Evolutionary conservation across 2,329 filamentous ascomycete genomes (phyloP), one percentile per base, ranked within the genome.

Genomic region (Venturia nashicola): DNA sequence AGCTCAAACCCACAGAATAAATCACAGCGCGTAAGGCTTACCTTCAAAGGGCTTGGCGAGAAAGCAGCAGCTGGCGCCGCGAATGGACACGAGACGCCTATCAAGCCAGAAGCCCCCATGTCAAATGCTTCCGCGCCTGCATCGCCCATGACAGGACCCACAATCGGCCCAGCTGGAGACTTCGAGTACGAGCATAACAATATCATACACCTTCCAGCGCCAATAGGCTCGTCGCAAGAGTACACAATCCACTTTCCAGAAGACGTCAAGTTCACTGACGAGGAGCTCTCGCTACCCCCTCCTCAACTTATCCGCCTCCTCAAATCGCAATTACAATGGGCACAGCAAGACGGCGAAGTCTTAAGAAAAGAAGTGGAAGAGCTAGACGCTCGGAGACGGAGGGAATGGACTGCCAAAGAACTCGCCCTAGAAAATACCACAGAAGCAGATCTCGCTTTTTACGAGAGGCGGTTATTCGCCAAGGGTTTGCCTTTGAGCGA

Each of bases 381-480:
- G 54, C 82, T 88, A 73, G 88, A 93, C 72, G 82, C 83, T 43
- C 70, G 80, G 14, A 86, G 88, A 73, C 84, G 84, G 72, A 80
- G 85, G 66, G 88, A 91, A 71, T 94, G 90, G 90, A 77, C 85
- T 16, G 85, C 89, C 74, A 93, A 93, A 74, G 89, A 94, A 74
- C 81, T 90, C 39, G 74, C 93, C 20, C 75, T 94, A n/a, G 84
- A 90, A 65, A 89, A 91, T 70, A 81, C 88, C 40, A 81, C 90
- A 68, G 89, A 93, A 43, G 61, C 61, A 7, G 61, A 63, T 9
- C n/a, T 51, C n/a, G 61, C 44, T 20, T 34, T 16, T 14, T 20
- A 57, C 9, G 51, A 57, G 51, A 57, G 32, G 18, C 12, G 14
- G 11, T 36, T 57, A 23, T 6, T 57, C 18, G 27, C 32, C 18